Conservation (phyloP, 2,329 filamentous ascomycete genomes). For the Hypoxylon sp. region DNA sequence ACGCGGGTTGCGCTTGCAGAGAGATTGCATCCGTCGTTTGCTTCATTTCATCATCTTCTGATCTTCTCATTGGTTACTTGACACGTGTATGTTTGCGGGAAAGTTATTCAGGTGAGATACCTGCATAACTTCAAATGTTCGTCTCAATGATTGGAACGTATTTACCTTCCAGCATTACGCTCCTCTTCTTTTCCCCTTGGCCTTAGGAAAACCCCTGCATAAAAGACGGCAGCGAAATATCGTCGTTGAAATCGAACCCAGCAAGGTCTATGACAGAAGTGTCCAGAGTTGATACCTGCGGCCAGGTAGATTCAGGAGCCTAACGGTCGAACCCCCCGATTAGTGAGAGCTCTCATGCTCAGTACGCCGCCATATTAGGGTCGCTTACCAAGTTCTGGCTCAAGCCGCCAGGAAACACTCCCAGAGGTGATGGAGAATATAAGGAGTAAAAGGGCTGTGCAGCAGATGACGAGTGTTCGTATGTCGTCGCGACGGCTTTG, state of each 20-base stretch:
- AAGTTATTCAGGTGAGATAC: no score
- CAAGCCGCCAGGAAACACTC: constrained; percentile 1
- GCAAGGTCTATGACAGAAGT: constrained; percentile 5
- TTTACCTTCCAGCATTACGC: no score
- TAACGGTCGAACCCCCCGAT: constrained; percentile 11
- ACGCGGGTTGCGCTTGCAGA: neutral
- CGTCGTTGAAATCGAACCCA: constrained; percentile 28
- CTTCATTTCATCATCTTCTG: constrained; percentile 2
- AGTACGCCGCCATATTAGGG: no score
- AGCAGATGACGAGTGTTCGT: neutral
- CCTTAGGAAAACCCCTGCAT: constrained; percentile 20
- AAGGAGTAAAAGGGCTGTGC: constrained; percentile 9
- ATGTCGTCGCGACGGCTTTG: neutral
- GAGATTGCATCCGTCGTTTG: neutral
- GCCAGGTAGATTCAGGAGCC: constrained; percentile 21
- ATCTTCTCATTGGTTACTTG: constrained; percentile 10
- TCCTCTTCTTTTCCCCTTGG: neutral
- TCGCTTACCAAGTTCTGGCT: constrained; percentile 26
- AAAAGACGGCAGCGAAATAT: constrained; percentile 15
- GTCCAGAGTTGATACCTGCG: constrained; percentile 16
- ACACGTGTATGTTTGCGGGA: no score
- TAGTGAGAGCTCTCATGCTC: constrained; percentile 1
- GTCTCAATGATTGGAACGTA: no score
- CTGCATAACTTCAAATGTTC: no score
- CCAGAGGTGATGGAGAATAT: constrained; percentile 14